These are phyloP conservation scores for Zangia roseola DNA, from an alignment of 768 basidiomycete species.

Conservation along the genomic window DNA sequence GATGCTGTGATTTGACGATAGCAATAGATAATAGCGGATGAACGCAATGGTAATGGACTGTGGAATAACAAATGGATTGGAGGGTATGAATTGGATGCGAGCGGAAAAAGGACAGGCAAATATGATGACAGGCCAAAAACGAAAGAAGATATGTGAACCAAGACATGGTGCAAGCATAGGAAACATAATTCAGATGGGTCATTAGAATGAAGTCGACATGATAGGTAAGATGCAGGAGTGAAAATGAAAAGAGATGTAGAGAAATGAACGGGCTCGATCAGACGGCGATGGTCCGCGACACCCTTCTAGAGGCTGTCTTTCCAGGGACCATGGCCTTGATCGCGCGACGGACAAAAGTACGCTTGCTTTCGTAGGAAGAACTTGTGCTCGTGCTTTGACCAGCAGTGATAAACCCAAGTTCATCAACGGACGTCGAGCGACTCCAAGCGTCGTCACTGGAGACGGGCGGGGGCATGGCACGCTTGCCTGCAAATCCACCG, in stretches of 20 bases:
- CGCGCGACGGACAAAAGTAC: constrained; percentile 64
- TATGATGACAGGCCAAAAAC: constrained; percentile 26
- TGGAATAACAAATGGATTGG: constrained; percentile 9
- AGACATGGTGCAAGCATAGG: constrained; percentile 14
- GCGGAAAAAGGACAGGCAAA: constrained; percentile 15
- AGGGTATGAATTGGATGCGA: constrained; percentile 14
- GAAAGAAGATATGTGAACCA: constrained; percentile 4
- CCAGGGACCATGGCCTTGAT: constrained; percentile 75
- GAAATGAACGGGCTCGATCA: constrained; percentile 11
- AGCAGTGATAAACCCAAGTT: constrained; percentile 55
- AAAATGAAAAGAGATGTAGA: background rate
- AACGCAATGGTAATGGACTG: constrained; percentile 34
- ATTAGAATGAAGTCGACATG: constrained; percentile 17
- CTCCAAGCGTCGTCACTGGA: constrained; percentile 60
- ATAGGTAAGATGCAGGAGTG: background rate
- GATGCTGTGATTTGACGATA: constrained; percentile 26
- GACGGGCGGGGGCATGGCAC: constrained; percentile 68
- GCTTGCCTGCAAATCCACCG: constrained; percentile 37
- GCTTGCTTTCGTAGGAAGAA: constrained; percentile 40
- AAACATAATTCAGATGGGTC: constrained; percentile 8
- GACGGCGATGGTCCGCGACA: constrained; percentile 40
- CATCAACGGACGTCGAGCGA: constrained; percentile 55
- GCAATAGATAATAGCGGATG: constrained; percentile 35
- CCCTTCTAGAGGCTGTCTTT: constrained; percentile 51
- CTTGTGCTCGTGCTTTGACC: constrained; percentile 24